Conservation (phyloP, 345 rosid species). For the Gossypium rotundifolium region DNA sequence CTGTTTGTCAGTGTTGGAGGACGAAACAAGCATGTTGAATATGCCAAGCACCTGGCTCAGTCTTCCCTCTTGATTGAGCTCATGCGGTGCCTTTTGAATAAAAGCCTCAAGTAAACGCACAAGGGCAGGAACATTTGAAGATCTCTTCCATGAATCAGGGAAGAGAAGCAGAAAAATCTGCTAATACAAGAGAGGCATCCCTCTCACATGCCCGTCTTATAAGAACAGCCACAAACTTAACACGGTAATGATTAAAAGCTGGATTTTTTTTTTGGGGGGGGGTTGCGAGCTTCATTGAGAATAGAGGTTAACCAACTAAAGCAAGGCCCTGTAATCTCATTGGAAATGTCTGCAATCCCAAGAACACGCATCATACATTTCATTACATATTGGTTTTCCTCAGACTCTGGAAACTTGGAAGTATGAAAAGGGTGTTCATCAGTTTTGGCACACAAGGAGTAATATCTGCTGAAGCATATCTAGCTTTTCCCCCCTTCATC, state of each 20-base stretch:
- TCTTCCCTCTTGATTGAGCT: conserved; percentile 69
- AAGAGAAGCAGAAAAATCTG: conserved; percentile 75
- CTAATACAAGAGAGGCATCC: conserved; percentile 57
- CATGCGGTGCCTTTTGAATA: conserved; percentile 83
- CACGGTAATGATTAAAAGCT: conserved; percentile 84
- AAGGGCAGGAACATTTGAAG: conserved; percentile 92
- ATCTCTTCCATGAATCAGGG: conserved; percentile 81
- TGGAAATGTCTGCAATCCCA: conserved; percentile 69
- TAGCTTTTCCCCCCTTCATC: conserved; percentile 60
- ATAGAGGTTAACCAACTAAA: conserved; percentile 63
- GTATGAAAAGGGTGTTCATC: conserved; percentile 74
- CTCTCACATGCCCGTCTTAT: conserved; percentile 81
- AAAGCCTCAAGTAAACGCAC: conserved; percentile 95
- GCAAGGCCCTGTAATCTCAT: conserved; percentile 74
- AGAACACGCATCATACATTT: conserved; percentile 93
- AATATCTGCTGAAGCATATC: conserved; percentile 58
- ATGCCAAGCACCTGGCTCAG: conserved; percentile 78
- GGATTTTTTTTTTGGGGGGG: conserved; percentile 60
- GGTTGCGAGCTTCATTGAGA: conserved; percentile 74
- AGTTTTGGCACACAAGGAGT: conserved; percentile 44
- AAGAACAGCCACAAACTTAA: conserved; percentile 93
- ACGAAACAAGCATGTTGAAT: conserved; percentile 60
- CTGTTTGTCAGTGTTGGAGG: conserved; percentile 77
- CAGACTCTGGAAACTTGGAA: conserved; percentile 72
- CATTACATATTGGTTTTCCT: conserved; percentile 93